Conservation (phyloP, 768 basidiomycete species). For the Hypholoma fasciculare region DNA sequence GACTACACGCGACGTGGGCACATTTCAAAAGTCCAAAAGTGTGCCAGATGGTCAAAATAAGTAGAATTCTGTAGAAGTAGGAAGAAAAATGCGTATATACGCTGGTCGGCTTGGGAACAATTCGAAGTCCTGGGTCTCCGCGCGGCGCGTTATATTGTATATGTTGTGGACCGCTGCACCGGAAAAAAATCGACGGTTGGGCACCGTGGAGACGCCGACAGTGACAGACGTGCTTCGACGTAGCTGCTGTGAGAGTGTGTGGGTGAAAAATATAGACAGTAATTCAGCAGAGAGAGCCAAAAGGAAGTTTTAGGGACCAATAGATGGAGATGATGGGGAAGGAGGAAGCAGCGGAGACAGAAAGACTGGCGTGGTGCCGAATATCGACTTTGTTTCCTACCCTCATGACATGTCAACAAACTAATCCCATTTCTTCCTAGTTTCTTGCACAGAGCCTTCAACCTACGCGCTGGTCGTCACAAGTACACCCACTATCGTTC, state of each 20-base stretch:
- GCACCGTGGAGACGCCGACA: too few relatives aligned
- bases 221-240: too few relatives aligned
- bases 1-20: too few relatives aligned
- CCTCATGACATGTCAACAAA: constrained; percentile 11
- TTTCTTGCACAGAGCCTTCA: not conserved
- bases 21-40: too few relatives aligned
- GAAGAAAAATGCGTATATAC: not conserved
- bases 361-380: not conserved
- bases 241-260: too few relatives aligned
- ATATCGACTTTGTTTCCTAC: not conserved
- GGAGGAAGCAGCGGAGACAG: constrained; percentile 2
- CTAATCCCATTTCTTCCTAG: constrained; percentile 3
- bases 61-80: not conserved
- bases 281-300: not conserved
- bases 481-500: constrained; percentile 14
- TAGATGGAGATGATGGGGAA: not conserved
- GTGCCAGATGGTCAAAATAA: too few relatives aligned
- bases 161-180: too few relatives aligned
- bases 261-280: too few relatives aligned
- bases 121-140: not conserved
- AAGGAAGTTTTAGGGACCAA: not conserved
- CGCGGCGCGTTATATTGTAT: too few relatives aligned
- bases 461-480: constrained; percentile 17
- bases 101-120: constrained; percentile 5
- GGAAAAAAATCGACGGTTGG: too few relatives aligned